Conservation (phyloP, 75 land plant species). For the Isoetes taiwanensis region DNA sequence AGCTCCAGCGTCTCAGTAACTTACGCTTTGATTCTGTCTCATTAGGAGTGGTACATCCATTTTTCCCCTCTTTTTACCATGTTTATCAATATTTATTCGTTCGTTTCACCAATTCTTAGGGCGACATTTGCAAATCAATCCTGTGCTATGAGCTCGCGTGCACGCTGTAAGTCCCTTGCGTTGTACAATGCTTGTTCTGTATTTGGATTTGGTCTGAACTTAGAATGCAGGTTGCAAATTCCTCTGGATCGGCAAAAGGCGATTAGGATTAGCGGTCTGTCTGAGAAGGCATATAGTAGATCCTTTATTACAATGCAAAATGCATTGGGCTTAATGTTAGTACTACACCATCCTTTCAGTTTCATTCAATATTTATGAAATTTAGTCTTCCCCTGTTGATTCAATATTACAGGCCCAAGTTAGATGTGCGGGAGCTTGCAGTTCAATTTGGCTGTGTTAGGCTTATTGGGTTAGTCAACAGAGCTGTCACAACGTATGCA, state of each 20-base stretch:
- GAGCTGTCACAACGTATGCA: constrained; percentile 58
- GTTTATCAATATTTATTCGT: not conserved
- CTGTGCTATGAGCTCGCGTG: constrained; percentile 88
- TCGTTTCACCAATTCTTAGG: constrained; percentile 24
- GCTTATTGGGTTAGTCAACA: constrained; percentile 55
- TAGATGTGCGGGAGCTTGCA: constrained; percentile 70
- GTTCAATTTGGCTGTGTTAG: constrained; percentile 92
- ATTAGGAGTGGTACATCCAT: constrained; percentile 59
- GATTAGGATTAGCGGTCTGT: constrained; percentile 67
- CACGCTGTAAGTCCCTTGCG: constrained; percentile 29
- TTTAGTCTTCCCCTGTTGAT: not conserved
- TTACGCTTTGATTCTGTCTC: constrained; percentile 73
- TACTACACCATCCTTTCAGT: not conserved
- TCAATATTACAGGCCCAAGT: constrained; percentile 33
- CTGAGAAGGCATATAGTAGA: constrained; percentile 83
- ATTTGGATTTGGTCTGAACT: no score
- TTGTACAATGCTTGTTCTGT: not conserved
- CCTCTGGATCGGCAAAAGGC: constrained; percentile 54
- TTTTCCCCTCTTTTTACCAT: not conserved
- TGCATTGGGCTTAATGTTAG: constrained; percentile 64
- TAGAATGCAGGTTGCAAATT: constrained; percentile 33
- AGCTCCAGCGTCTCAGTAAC: constrained; percentile 70
- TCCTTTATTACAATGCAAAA: constrained; percentile 73
- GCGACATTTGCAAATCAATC: constrained; percentile 80
- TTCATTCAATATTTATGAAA: not conserved